These are phyloP conservation scores for Metroxylon sagu DNA, from an alignment of 176 grass and related monocot species.

Conservation along the genomic window DNA sequence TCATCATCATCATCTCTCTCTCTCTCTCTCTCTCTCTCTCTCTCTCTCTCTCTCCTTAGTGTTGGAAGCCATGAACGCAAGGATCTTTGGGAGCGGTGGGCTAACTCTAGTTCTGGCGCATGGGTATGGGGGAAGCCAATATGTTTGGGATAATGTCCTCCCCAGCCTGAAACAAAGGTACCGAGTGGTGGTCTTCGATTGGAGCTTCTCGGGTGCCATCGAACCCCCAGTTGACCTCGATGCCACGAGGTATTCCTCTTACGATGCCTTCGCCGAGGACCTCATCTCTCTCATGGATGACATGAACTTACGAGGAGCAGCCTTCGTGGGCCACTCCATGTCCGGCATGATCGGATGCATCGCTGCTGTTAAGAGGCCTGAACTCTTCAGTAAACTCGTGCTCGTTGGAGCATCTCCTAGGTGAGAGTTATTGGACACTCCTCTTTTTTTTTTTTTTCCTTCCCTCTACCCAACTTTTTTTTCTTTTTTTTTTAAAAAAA, in stretches of 20 bases:
- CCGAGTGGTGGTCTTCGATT: conserved; percentile 76
- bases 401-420: conserved; percentile 67
- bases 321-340: conserved; percentile 82
- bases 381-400: conserved; percentile 58
- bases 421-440: neutral
- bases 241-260: conserved; percentile 24
- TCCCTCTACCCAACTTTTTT: no score
- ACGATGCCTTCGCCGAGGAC: conserved; percentile 39
- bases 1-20: no score
- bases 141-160: conserved; percentile 56
- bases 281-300: conserved; percentile 51
- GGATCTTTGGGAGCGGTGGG: conserved; percentile 40
- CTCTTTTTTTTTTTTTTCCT: no score
- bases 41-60: no score
- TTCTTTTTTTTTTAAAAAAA: no score
- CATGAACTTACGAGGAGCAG: conserved; percentile 22
- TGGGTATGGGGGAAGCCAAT: conserved; percentile 61
- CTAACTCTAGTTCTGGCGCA: conserved; percentile 55
- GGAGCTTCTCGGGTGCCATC: conserved; percentile 42
- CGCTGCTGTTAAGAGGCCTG: conserved; percentile 51
- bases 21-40: neutral
- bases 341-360: conserved; percentile 72
- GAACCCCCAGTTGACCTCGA: neutral
- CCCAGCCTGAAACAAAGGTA: conserved; percentile 38
- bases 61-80: conserved; percentile 35